These are phyloP conservation scores for Paramecium sonneborni DNA, from an alignment of 73 alveolate species.

Conservation along the genomic window DNA sequence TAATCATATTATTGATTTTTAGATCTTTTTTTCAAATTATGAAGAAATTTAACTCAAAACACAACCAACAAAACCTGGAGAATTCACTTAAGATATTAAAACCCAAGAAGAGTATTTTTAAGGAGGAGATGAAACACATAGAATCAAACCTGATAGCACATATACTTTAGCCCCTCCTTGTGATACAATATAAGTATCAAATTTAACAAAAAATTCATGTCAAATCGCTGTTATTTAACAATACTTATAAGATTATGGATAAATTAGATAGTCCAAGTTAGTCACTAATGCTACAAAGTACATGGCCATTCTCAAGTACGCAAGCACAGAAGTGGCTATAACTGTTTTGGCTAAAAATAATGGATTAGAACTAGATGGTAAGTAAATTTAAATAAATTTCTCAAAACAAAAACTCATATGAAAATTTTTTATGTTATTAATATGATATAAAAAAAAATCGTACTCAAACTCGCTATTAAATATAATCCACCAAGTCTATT, in stretches of 20 bases:
- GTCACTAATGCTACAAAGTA: slow-evolving; percentile 22
- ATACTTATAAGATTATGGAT: slow-evolving; percentile 26
- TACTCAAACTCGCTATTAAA: slow-evolving; percentile 22
- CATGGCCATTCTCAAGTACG: slow-evolving; percentile 34
- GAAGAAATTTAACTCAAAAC: neutral
- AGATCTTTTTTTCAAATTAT: slow-evolving; percentile 19
- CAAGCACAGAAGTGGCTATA: slow-evolving; percentile 45
- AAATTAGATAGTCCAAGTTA: neutral
- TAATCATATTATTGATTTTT: neutral
- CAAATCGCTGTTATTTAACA: neutral
- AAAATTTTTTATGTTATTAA: neutral
- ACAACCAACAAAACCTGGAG: slow-evolving; percentile 14
- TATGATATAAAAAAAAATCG: slow-evolving; percentile 10
- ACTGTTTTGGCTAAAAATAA: slow-evolving; percentile 39
- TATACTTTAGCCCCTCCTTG: slow-evolving; percentile 59
- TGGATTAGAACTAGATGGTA: slow-evolving; percentile 44
- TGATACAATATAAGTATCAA: slow-evolving; percentile 36
- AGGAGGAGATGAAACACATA: slow-evolving; percentile 43
- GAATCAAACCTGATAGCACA: slow-evolving; percentile 43
- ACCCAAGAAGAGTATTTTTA: slow-evolving; percentile 41
- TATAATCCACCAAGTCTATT: neutral
- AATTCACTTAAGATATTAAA: neutral
- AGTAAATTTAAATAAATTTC: slow-evolving; percentile 26
- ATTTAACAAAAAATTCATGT: slow-evolving; percentile 22
- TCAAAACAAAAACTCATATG: slow-evolving; percentile 35